These are phyloP conservation scores for Tolypocladium paradoxum DNA, from an alignment of 2,329 filamentous ascomycete genomes.

Conservation along the genomic window DNA sequence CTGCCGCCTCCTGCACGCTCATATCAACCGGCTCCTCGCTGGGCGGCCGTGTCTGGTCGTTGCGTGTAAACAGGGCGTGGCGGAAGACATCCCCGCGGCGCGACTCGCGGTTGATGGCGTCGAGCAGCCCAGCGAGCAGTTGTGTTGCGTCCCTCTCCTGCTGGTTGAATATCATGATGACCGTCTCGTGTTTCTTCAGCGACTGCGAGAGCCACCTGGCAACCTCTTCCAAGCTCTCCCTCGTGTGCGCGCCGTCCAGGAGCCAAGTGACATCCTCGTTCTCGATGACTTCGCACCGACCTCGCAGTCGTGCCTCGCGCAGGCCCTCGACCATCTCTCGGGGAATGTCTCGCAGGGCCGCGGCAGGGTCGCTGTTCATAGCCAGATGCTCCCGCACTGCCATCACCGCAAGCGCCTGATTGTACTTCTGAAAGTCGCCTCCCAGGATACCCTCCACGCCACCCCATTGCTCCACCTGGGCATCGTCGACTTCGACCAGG, in stretches of 20 bases:
- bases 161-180: constrained; percentile 80
- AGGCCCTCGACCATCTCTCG: constrained; percentile 52
- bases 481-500: constrained; percentile 31
- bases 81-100: constrained; percentile 43
- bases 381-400: constrained; percentile 49
- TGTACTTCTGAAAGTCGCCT: constrained; percentile 45
- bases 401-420: constrained; percentile 45
- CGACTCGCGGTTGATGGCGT: constrained; percentile 33
- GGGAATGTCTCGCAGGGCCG: constrained; percentile 14
- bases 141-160: constrained; percentile 67
- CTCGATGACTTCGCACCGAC: constrained; percentile 62
- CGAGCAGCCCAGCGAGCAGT: constrained; percentile 53
- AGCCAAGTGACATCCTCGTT: constrained; percentile 55
- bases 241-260: constrained; percentile 80
- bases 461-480: constrained; percentile 28
- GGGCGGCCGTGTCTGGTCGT: constrained; percentile 31
- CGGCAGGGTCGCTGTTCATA: constrained; percentile 10
- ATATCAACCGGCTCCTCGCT: constrained; percentile 31
- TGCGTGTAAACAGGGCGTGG: constrained; percentile 72
- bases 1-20: constrained; percentile 58
- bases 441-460: constrained; percentile 30
- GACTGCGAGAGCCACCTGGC: constrained; percentile 63
- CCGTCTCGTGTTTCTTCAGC: constrained; percentile 18
- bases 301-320: constrained; percentile 55
- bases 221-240: constrained; percentile 68